These are phyloP conservation scores for Chalciporus sphaerocephalus DNA, from an alignment of 768 basidiomycete species.

Conservation along the genomic window DNA sequence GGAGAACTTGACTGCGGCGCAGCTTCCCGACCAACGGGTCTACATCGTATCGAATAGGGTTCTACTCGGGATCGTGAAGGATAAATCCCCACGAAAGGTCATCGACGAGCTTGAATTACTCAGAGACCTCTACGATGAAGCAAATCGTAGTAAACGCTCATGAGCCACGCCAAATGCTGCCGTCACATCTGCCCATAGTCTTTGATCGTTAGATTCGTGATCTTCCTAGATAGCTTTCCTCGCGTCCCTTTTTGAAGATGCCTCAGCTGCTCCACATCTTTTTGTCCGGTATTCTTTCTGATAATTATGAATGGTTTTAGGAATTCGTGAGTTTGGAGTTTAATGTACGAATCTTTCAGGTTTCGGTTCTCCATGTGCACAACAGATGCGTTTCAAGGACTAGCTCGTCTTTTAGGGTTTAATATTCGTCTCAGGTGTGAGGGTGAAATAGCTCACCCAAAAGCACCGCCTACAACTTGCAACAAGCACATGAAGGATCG, in stretches of 20 bases:
- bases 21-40: constrained; percentile 27
- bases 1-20: constrained; percentile 21
- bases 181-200: constrained; percentile 6
- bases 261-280: too few species aligned
- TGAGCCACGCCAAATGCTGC: constrained; percentile 7
- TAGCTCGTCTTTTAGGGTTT: too few species aligned
- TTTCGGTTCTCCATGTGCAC: too few species aligned
- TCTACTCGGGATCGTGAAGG: constrained; percentile 23
- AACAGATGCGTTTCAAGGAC: too few species aligned
- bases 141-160: constrained; percentile 3
- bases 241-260: neutral
- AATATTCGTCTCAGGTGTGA: too few species aligned
- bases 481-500: too few species aligned
- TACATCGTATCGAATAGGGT: constrained; percentile 27
- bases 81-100: constrained; percentile 16
- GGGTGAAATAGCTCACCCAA: too few species aligned
- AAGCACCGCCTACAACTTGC: too few species aligned
- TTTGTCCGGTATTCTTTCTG: too few species aligned
- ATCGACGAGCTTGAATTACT: constrained; percentile 30
- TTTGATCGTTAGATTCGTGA: constrained; percentile 5
- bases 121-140: constrained; percentile 20
- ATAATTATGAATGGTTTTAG: too few species aligned
- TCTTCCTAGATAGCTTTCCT: neutral
- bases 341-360: too few species aligned
- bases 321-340: too few species aligned